These are phyloP conservation scores for Sutorius eximius DNA, from an alignment of 1,284 basidiomycete genomes.

Conservation along the genomic window DNA sequence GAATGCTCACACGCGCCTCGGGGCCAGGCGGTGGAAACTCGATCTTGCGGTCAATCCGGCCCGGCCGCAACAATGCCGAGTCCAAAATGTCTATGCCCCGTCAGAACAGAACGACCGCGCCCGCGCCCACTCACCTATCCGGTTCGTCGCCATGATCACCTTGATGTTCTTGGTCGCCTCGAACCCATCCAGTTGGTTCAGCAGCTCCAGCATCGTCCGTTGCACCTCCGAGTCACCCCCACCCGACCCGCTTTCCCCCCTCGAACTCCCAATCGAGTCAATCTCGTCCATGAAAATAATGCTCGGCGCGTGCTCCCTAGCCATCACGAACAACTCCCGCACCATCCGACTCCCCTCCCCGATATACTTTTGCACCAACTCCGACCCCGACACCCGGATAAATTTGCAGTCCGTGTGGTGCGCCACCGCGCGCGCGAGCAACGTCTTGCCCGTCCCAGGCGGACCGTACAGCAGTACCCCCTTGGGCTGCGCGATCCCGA, in stretches of 20 bases:
- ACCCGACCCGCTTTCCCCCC: constrained; percentile 88
- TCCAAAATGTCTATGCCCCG: constrained; percentile 82
- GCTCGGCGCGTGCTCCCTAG: constrained; percentile 95
- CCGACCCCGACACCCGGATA: constrained; percentile 93
- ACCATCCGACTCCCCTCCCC: constrained; percentile 98
- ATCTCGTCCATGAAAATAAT: constrained; percentile 99
- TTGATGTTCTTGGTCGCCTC: constrained; percentile 99
- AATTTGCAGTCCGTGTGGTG: constrained; percentile 99
- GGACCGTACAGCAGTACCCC: constrained; percentile 96
- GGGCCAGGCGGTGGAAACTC: constrained; percentile 99
- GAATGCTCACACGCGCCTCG: constrained; percentile 94
- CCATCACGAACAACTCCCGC: constrained; percentile 98
- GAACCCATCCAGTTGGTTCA: constrained; percentile 98
- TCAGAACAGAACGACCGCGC: constrained; percentile 2
- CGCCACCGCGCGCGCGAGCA: constrained; percentile 91
- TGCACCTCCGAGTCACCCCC: constrained; percentile 97
- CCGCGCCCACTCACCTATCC: constrained; percentile 63
- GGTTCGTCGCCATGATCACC: constrained; percentile 99
- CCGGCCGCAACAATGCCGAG: constrained; percentile 90
- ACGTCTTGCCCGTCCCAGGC: constrained; percentile 95
- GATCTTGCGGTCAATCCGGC: constrained; percentile 98
- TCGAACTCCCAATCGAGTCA: constrained; percentile 93
- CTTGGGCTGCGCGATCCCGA: constrained; percentile 98
- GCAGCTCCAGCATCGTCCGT: constrained; percentile 94
- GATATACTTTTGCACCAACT: constrained; percentile 98